Evolutionary conservation across 179 eudicot species (phyloP).

Genomic region (Monotropa hypopitys): DNA sequence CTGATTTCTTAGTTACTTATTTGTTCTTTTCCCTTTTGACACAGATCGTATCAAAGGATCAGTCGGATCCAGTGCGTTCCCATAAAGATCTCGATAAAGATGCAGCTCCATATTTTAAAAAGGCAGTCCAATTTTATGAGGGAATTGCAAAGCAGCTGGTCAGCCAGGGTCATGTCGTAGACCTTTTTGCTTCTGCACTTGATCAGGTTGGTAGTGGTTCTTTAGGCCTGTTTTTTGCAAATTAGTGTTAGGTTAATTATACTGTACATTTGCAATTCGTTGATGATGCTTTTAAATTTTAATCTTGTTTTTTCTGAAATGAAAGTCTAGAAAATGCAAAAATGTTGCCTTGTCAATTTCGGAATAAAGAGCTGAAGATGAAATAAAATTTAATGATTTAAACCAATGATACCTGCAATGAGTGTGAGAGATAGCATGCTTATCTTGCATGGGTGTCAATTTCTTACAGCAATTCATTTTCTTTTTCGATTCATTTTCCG

Average conservation of each 20-base stretch:
- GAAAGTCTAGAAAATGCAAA: too few species aligned
- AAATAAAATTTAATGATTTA: too few species aligned
- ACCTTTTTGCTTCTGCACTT: conserved; percentile 95
- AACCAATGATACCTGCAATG: too few species aligned
- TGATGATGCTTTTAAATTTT: neutral
- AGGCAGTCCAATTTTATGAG: conserved; percentile 81
- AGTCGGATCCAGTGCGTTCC: conserved; percentile 91
- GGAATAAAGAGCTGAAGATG: too few species aligned
- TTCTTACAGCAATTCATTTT: too few species aligned
- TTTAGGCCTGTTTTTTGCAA: conserved; percentile 1
- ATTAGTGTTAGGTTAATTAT: neutral
- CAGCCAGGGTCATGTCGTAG: conserved; percentile 86
- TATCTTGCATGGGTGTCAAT: too few species aligned
- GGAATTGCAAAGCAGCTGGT: conserved; percentile 73
- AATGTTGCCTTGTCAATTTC: neutral
- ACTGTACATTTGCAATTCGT: neutral
- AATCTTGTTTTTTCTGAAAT: neutral
- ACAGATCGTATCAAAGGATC: conserved; percentile 91
- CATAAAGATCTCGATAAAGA: conserved; percentile 98
- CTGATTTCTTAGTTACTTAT: conserved; percentile 6
- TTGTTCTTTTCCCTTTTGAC: neutral
- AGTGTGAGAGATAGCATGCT: too few species aligned
- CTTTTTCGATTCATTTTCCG: neutral
- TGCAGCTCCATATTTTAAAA: conserved; percentile 86
- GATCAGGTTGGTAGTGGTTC: conserved; percentile 59